Evolutionary conservation across 163 green algal species (phyloP).

Genomic region (Scenedesmus sp.): DNA sequence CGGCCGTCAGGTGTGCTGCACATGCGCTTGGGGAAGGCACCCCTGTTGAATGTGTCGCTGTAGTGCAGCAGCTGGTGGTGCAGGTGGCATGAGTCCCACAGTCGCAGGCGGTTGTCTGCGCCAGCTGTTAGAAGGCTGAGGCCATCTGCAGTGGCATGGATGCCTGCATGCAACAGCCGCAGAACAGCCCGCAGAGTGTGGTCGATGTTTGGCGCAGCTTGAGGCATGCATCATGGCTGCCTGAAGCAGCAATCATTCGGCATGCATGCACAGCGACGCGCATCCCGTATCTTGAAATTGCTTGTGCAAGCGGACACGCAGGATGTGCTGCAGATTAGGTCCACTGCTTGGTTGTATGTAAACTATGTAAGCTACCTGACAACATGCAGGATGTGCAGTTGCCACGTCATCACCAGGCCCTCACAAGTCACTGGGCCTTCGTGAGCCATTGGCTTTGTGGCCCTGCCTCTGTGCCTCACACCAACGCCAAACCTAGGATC

Average conservation of each 20-base stretch:
- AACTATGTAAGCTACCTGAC: no score
- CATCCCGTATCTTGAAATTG: no score
- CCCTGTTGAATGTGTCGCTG: slow-evolving; percentile 71
- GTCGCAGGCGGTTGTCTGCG: slow-evolving; percentile 79
- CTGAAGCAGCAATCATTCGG: no score
- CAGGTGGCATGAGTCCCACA: slow-evolving; percentile 82
- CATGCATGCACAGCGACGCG: no score
- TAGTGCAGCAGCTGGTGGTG: slow-evolving; percentile 86
- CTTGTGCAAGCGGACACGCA: no score
- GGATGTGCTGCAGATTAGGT: no score
- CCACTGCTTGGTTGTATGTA: no score
- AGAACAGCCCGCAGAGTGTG: background rate
- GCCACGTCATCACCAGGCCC: background rate
- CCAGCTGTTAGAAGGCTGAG: slow-evolving; percentile 81
- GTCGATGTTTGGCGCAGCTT: background rate
- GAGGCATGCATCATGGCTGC: no score
- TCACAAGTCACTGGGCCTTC: slow-evolving; percentile 70
- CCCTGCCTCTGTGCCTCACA: background rate
- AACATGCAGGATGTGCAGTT: background rate
- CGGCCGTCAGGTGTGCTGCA: slow-evolving; percentile 69
- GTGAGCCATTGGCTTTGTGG: slow-evolving; percentile 67
- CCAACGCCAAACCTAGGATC: background rate
- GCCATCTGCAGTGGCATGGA: slow-evolving; percentile 74
- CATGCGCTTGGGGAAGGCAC: slow-evolving; percentile 71
- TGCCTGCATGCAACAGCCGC: slow-evolving; percentile 12